phyloP scores from a whole-genome alignment of 179 eudicot species.

The Beta macrorhiza region DNA sequence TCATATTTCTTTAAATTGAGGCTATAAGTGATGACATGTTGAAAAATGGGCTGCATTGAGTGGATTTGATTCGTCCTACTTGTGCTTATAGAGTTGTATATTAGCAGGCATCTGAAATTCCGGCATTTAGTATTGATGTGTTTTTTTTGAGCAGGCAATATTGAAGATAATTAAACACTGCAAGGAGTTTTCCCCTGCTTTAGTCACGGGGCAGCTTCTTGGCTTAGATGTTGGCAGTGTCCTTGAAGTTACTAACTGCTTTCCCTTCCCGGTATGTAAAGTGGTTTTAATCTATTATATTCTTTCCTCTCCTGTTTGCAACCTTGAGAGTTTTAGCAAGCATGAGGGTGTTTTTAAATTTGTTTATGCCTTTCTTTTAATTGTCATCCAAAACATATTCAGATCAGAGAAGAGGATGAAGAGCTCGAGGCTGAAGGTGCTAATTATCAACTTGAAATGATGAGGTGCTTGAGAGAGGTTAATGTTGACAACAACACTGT shows the following conservation, averaged over 20 bases:
- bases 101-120: background rate
- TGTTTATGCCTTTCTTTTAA: background rate
- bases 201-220: slow-evolving; percentile 95
- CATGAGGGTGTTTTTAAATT: background rate
- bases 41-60: background rate
- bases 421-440: slow-evolving; percentile 99
- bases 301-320: background rate
- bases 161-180: slow-evolving; percentile 94
- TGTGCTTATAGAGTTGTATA: background rate
- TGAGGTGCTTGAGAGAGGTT: slow-evolving; percentile 98
- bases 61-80: background rate
- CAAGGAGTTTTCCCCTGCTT: slow-evolving; percentile 89
- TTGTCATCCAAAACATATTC: slow-evolving; percentile 1
- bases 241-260: slow-evolving; percentile 96
- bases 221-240: slow-evolving; percentile 98
- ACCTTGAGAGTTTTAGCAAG: background rate
- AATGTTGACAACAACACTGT: slow-evolving; percentile 98
- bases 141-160: slow-evolving; percentile 54
- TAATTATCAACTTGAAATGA: slow-evolving; percentile 97
- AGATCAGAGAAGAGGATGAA: slow-evolving; percentile 92
- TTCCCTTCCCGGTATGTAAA: slow-evolving; percentile 85
- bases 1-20: background rate
- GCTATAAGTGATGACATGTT: background rate
- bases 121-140: background rate
- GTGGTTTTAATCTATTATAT: background rate